phyloP scores from a whole-genome alignment of 768 basidiomycete genomes.

The Rhizopogon vulgaris region DNA sequence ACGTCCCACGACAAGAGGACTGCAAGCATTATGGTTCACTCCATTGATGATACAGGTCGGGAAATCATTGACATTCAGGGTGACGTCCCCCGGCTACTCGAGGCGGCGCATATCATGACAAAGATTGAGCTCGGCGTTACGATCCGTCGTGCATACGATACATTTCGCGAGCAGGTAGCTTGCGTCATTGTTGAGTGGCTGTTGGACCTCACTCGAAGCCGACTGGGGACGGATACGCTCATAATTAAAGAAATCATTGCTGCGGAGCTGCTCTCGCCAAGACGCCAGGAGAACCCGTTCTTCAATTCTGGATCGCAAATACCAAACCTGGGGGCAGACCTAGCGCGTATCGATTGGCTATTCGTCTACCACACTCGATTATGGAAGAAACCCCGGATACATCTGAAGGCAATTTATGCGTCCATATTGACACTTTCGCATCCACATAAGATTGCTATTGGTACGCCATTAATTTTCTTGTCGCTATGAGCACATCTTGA shows the following conservation, averaged over 20 bases:
- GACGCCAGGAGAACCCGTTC: constrained; percentile 46
- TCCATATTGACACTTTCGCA: constrained; percentile 66
- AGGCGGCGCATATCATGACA: constrained; percentile 70
- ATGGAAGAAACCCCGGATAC: constrained; percentile 80
- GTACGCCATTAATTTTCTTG: constrained; percentile 37
- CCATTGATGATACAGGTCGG: constrained; percentile 75
- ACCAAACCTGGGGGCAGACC: constrained; percentile 31
- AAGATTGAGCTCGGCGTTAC: constrained; percentile 92
- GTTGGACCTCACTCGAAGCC: constrained; percentile 68
- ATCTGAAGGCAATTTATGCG: constrained; percentile 78
- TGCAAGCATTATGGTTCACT: constrained; percentile 47
- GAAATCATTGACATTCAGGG: constrained; percentile 77
- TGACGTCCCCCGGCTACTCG: constrained; percentile 48
- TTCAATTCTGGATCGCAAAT: constrained; percentile 32
- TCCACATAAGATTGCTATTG: constrained; percentile 70
- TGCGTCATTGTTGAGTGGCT: constrained; percentile 85
- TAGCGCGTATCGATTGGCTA: constrained; percentile 63
- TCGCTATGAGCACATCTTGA: constrained; percentile 4
- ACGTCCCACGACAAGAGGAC: constrained; percentile 48
- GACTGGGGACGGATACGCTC: constrained; percentile 60
- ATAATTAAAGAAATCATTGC: constrained; percentile 70
- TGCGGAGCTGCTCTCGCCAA: constrained; percentile 56
- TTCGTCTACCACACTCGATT: constrained; percentile 78
- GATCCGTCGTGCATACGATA: constrained; percentile 80
- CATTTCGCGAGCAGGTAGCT: constrained; percentile 81